phyloP scores from a whole-genome alignment of 192 early-diverging fungal genomes.

The Linnemannia elongata region DNA sequence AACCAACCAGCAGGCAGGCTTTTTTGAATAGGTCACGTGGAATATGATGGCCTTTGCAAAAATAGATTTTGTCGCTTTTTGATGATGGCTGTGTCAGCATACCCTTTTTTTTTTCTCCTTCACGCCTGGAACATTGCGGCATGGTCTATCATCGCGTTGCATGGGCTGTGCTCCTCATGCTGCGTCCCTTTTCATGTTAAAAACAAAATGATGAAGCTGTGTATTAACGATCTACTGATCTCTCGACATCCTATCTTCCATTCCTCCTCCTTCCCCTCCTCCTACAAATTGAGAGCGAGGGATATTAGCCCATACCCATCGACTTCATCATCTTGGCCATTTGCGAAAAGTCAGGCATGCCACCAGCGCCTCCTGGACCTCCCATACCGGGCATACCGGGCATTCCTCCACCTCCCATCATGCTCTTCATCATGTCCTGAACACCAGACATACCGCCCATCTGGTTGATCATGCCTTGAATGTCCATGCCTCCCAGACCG shows the following conservation, averaged over 20 bases:
- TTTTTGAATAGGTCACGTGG: not conserved
- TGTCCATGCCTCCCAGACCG: conserved; percentile 71
- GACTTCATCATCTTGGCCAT: conserved; percentile 85
- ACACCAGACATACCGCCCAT: conserved; percentile 80
- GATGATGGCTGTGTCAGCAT: conserved; percentile 6
- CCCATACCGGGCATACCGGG: conserved; percentile 35
- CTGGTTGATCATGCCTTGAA: conserved; percentile 78
- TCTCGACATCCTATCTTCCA: not conserved
- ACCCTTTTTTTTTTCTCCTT: not conserved
- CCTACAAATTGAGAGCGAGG: not conserved
- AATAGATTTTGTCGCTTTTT: not conserved
- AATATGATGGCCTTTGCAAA: not conserved
- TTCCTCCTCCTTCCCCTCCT: not conserved
- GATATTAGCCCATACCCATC: conserved; percentile 65
- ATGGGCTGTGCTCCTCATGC: not conserved
- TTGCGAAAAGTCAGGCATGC: conserved; percentile 75
- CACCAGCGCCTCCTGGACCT: conserved; percentile 46
- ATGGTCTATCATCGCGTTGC: not conserved
- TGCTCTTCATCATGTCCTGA: conserved; percentile 76
- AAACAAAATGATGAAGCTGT: not conserved
- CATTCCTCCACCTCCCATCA: conserved; percentile 40
- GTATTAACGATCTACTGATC: not conserved
- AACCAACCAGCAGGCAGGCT: not conserved
- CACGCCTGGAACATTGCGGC: not conserved
- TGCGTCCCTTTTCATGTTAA: not conserved